Evolutionary conservation across 2,329 filamentous ascomycete genomes (phyloP), one percentile per base, ranked within the genome.

Genomic region (Rugonectria rugulosa): DNA sequence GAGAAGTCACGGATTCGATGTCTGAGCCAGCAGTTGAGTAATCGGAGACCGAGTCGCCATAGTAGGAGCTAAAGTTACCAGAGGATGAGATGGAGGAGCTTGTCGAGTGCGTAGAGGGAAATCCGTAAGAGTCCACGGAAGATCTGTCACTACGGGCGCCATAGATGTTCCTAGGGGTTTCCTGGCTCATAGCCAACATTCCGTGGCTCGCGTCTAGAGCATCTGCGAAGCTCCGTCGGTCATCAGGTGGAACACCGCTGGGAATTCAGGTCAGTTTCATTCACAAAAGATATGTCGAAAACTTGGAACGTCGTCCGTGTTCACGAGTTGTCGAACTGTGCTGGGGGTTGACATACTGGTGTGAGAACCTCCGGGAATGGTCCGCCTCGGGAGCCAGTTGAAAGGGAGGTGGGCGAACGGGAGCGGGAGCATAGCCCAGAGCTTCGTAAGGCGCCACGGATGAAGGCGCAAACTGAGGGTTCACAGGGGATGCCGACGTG

Each of bases 131-230:
- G 69, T 97, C 93, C 52, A 86, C 82, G 2, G 92, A 92, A 51
- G 86, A 88, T 61, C 92, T 83, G 54, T 84, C 83, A 53, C 87
- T 77, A 59, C 82, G 78, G 62, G 85, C 83, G 58, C 89, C 91
- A 70, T 97, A 97, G 67, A 97, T 91, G 71, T 94, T 95, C 59
- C 93, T 83, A 11, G 93, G 92, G 1, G 92, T 97, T 67, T 97
- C 92, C 77, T 97, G 92, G 82, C 91, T 96, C 84, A 98, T 90
- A 31, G 92, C 92, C 21, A 97, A 84, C 91, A 98, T 97, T 65
- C 92, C 92, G 59, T 95, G 90, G 72, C 92, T 93, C 20, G 93
- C 93, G 73, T 97, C 94, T 53, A 98, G 86, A 23, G 92, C 91
- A 71, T 97, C 94, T 63, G 89, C 91, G 73, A 93, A 96, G 66